phyloP scores from a whole-genome alignment of 257 asterid genomes.

The Solanum piurae region DNA sequence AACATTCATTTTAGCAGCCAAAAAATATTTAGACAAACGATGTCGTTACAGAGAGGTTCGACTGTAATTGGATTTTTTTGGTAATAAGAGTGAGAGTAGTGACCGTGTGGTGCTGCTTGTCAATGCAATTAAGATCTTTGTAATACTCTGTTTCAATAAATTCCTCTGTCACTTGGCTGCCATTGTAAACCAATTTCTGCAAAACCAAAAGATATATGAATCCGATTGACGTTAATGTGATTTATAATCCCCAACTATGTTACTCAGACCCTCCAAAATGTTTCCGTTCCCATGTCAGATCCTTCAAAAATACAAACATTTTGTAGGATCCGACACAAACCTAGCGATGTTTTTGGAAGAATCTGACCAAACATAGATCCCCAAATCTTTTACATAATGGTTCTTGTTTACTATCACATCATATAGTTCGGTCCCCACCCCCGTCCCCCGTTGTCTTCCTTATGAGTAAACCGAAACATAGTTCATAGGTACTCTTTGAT shows the following conservation, averaged over 20 bases:
- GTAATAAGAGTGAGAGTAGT: not conserved
- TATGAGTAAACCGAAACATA: not conserved
- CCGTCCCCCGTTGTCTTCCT: not conserved
- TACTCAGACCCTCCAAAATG: not conserved
- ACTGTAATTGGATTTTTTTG: not conserved
- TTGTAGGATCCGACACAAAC: not conserved
- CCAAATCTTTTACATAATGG: not conserved
- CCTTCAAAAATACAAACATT: not conserved
- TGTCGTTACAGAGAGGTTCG: not conserved
- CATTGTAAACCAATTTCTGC: constrained; percentile 56
- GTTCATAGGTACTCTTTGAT: not conserved
- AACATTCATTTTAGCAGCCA: not conserved
- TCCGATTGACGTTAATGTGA: not conserved
- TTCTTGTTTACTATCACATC: not conserved
- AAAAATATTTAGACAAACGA: not conserved
- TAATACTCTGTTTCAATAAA: constrained; percentile 82
- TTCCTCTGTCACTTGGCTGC: constrained; percentile 42
- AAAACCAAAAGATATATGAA: not conserved
- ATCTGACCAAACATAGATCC: not conserved
- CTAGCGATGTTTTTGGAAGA: not conserved
- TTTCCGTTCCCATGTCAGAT: not conserved
- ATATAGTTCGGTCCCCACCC: not conserved
- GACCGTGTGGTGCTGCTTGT: constrained; percentile 92
- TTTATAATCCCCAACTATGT: not conserved
- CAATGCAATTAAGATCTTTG: constrained; percentile 61